Evolutionary conservation across 176 grass and related monocot species (phyloP).

Genomic region (Ensete glaucum): DNA sequence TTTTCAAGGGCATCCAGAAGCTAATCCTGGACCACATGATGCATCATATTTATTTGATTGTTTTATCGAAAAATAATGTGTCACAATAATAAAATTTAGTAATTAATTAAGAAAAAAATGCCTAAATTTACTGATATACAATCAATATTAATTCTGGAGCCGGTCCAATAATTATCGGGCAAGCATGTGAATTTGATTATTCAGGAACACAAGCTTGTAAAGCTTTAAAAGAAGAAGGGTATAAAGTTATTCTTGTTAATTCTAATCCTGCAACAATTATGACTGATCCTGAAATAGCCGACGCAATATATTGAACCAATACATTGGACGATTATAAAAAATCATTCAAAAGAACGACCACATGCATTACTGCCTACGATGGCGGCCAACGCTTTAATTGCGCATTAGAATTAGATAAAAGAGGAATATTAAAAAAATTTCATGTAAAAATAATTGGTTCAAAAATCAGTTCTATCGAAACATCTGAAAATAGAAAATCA

Average conservation of each 20-base stretch:
- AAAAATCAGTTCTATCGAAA: too few species aligned
- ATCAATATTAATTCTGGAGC: slow-evolving; percentile 82
- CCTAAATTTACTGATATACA: slow-evolving; percentile 64
- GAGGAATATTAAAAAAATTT: too few species aligned
- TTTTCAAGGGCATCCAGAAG: too few species aligned
- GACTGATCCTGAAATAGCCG: slow-evolving; percentile 76
- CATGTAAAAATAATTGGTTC: too few species aligned
- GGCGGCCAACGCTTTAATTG: slow-evolving; percentile 88
- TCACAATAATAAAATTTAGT: too few species aligned
- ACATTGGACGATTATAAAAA: slow-evolving; percentile 57
- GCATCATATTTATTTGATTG: too few species aligned
- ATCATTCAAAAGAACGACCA: slow-evolving; percentile 63
- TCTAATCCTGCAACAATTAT: slow-evolving; percentile 95
- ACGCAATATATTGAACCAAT: slow-evolving; percentile 84
- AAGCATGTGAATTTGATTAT: slow-evolving; percentile 98
- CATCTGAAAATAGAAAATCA: slow-evolving; percentile 66
- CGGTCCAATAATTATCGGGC: slow-evolving; percentile 77
- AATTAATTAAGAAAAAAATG: too few species aligned
- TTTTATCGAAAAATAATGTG: too few species aligned
- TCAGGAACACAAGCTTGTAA: slow-evolving; percentile 94
- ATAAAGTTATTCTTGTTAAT: slow-evolving; percentile 73
- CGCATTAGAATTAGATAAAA: slow-evolving; percentile 58
- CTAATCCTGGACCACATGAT: too few species aligned
- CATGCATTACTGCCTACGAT: slow-evolving; percentile 79
- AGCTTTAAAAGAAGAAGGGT: slow-evolving; percentile 68